Evolutionary conservation across 108 stramenopile species (phyloP).

Genomic region (Pseudonitzschia multistriata): DNA sequence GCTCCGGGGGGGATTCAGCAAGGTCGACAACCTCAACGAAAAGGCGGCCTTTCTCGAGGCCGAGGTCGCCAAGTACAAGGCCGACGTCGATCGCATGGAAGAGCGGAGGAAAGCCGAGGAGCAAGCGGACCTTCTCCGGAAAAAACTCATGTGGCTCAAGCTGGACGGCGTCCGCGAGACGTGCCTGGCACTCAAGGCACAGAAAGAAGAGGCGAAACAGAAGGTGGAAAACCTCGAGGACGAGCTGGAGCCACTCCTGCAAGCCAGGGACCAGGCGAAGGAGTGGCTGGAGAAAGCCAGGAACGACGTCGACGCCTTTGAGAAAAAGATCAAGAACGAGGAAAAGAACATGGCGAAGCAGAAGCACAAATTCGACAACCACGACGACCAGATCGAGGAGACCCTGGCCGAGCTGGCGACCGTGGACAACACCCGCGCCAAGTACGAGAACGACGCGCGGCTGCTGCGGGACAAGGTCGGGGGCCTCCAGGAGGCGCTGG

Average conservation of each 20-base stretch:
- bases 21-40: slow-evolving; percentile 43
- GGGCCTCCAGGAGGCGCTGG: slow-evolving; percentile 26
- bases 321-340: slow-evolving; percentile 38
- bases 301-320: slow-evolving; percentile 25
- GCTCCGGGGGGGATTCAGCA: slow-evolving; percentile 35
- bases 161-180: slow-evolving; percentile 48
- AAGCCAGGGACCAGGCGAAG: slow-evolving; percentile 32
- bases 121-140: slow-evolving; percentile 55
- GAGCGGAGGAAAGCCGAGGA: slow-evolving; percentile 51
- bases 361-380: slow-evolving; percentile 46
- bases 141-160: slow-evolving; percentile 69
- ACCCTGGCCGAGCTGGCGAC: slow-evolving; percentile 33
- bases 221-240: slow-evolving; percentile 36
- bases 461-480: slow-evolving; percentile 38
- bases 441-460: slow-evolving; percentile 40
- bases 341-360: slow-evolving; percentile 51
- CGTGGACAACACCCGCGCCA: slow-evolving; percentile 46
- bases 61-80: slow-evolving; percentile 61
- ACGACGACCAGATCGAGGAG: slow-evolving; percentile 59
- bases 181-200: slow-evolving; percentile 48
- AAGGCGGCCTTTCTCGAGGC: slow-evolving; percentile 48
- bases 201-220: slow-evolving; percentile 43
- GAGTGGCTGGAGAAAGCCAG: slow-evolving; percentile 24
- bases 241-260: slow-evolving; percentile 48
- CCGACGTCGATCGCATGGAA: slow-evolving; percentile 65